A percentile compares a stretch with the other conserved stretches of the same genome.
Evolutionary conservation across 106 monocot species (phyloP).

Genomic region (Xerophyta viscosa): DNA sequence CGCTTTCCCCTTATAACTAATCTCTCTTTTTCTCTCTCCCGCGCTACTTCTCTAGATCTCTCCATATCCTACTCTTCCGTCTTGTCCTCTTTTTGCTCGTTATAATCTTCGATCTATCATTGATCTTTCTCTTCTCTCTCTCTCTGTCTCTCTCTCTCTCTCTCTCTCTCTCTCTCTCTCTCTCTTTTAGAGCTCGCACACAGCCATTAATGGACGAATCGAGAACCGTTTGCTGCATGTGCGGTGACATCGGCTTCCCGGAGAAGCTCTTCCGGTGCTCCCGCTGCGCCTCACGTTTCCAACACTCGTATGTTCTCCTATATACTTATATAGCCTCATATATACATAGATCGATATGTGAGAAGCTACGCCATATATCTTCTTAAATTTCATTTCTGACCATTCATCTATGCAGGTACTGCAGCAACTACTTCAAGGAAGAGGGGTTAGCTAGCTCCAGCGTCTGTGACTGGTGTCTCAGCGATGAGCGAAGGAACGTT

Average conservation of each 20-base stretch:
- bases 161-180: conserved; percentile 1
- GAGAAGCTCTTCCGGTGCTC: conserved; percentile 61
- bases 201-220: conserved; percentile 21
- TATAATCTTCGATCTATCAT: no score
- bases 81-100: no score
- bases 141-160: no score
- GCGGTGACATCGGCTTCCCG: conserved; percentile 63
- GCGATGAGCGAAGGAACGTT: not conserved
- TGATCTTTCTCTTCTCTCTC: no score
- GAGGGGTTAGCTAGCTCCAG: not conserved
- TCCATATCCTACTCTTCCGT: not conserved
- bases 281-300: conserved; percentile 48
- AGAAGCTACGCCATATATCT: no score
- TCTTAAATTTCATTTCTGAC: no score
- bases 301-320: conserved; percentile 50
- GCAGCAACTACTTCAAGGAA: conserved; percentile 2
- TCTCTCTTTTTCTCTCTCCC: not conserved
- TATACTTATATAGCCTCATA: not conserved
- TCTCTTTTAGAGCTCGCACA: no score
- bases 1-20: no score
- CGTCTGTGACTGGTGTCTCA: conserved; percentile 14
- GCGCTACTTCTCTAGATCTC: not conserved
- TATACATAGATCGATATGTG: no score
- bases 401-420: not conserved
- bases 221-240: conserved; percentile 44